A percentile compares a stretch with the other conserved stretches of the same genome.
Evolutionary conservation across 2,329 filamentous ascomycete species (phyloP).

Genomic region (Hypomyces perniciosus): DNA sequence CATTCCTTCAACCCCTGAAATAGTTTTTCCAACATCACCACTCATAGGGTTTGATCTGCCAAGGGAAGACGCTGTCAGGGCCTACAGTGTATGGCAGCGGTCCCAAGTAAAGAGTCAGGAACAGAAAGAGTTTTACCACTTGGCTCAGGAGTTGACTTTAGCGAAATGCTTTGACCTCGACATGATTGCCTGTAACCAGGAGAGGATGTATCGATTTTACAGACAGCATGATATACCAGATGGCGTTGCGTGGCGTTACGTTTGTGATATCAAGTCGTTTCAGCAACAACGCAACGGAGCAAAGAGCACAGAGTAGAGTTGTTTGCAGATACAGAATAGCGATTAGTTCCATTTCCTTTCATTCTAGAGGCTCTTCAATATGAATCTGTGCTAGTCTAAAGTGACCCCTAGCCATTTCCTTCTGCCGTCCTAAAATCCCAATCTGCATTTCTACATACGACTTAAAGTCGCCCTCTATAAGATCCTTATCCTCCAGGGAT

Average conservation of each 20-base stretch:
- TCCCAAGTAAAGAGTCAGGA: conserved; percentile 6
- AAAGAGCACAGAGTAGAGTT: neutral
- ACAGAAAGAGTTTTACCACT: conserved; percentile 9
- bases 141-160: conserved; percentile 6
- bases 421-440: conserved; percentile 11
- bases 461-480: conserved; percentile 18
- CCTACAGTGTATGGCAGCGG: conserved; percentile 8
- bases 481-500: conserved; percentile 14
- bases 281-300: conserved; percentile 1
- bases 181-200: conserved; percentile 9
- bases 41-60: conserved; percentile 6
- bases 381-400: too few species aligned
- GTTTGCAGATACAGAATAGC: neutral
- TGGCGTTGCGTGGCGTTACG: conserved; percentile 12
- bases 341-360: too few species aligned
- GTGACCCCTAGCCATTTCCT: conserved; percentile 15
- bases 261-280: conserved; percentile 7
- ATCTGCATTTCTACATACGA: conserved; percentile 18
- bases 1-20: neutral
- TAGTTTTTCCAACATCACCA: conserved; percentile 7
- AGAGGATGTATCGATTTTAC: conserved; percentile 10
- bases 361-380: too few species aligned
- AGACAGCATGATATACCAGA: conserved; percentile 3
- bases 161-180: conserved; percentile 9
- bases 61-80: conserved; percentile 9